Conservation (phyloP, 2,329 filamentous ascomycete species). For the Acephala macrosclerotiorum region DNA sequence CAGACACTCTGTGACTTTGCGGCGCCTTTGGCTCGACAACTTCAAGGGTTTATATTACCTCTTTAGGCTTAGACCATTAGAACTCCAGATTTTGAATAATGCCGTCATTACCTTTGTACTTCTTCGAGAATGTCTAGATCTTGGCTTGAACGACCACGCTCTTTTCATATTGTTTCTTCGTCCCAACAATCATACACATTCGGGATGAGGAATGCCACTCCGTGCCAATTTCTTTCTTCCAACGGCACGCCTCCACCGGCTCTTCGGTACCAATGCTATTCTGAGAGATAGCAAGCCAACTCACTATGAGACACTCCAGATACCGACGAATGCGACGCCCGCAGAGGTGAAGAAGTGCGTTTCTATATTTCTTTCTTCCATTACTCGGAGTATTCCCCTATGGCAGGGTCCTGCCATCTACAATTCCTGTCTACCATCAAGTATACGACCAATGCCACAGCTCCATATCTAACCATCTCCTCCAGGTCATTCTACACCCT, state of each 20-base stretch:
- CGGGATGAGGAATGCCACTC: slow-evolving; percentile 71
- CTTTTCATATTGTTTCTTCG: neutral
- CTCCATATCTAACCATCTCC: neutral
- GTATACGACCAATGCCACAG: neutral
- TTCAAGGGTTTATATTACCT: neutral
- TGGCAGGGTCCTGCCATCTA: too few relatives aligned
- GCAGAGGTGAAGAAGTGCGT: slow-evolving; percentile 84
- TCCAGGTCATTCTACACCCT: slow-evolving; percentile 84
- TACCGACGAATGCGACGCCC: slow-evolving; percentile 73
- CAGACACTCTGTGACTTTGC: neutral
- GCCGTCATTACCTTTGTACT: slow-evolving; percentile 6
- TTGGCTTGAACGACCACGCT: neutral
- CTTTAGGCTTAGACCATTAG: neutral
- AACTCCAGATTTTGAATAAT: neutral
- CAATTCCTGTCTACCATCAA: neutral
- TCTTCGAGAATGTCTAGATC: neutral
- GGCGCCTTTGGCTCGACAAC: neutral
- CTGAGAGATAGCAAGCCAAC: slow-evolving; percentile 53
- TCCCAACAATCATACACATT: slow-evolving; percentile 25
- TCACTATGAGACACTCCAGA: slow-evolving; percentile 83
- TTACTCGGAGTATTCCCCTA: too few relatives aligned
- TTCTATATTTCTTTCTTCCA: neutral
- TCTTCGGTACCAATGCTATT: slow-evolving; percentile 54
- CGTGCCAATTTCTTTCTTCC: slow-evolving; percentile 43
- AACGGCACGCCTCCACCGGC: slow-evolving; percentile 26